Evolutionary conservation across 495 filamentous ascomycete genomes (phyloP), one percentile per base, ranked within the genome.

Genomic region (Massariosphaeria phaeospora): DNA sequence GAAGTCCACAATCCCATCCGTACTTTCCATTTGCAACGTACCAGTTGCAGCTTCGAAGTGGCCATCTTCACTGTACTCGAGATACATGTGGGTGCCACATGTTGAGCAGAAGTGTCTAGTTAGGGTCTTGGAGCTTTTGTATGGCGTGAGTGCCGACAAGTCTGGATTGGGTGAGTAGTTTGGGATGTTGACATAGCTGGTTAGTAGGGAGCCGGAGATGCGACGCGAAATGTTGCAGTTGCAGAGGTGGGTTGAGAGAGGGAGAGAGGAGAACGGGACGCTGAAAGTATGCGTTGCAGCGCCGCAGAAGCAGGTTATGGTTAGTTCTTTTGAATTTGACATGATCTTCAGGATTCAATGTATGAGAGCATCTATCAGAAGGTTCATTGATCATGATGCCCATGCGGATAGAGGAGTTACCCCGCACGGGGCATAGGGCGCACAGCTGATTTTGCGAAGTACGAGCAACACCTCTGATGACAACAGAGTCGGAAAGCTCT

Each of bases 31-130:
- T 31, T 45, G 67, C 11, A 74, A 58, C 9, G 76, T 63, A 36
- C 73, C 75, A 24, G 67, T 76, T 23, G 63, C 67, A 41, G 82
- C 50, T 31, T 66, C 72, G 66, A 70, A 73, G 26, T 62, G 40
- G 10, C 41, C 55, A 21, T 59, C 51, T 0, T 36, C 17, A n/a
- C 56, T 35, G 55, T 53, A 51, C 25, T 52, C 42, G 12, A 58
- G 45, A 47, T 84, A 81, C 56, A 82, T 70, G 57, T 86, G 82
- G 23, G 80, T 79, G 26, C 84, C 84, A 55, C 86, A 91, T 12
- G 68, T 79, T n/a, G 64, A 59, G 67, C 86, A 90, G 67, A 86
- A 87, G 57, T 79, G 79, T n/a, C 81, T 79, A 17, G 71, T 75
- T 10, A 77, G 40, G 18, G 73, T 63, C 11, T 74, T 55, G 3